Evolutionary conservation across 2,329 filamentous ascomycete species (phyloP), one percentile per base, ranked within the genome.

Genomic region (Huntiella omanensis): DNA sequence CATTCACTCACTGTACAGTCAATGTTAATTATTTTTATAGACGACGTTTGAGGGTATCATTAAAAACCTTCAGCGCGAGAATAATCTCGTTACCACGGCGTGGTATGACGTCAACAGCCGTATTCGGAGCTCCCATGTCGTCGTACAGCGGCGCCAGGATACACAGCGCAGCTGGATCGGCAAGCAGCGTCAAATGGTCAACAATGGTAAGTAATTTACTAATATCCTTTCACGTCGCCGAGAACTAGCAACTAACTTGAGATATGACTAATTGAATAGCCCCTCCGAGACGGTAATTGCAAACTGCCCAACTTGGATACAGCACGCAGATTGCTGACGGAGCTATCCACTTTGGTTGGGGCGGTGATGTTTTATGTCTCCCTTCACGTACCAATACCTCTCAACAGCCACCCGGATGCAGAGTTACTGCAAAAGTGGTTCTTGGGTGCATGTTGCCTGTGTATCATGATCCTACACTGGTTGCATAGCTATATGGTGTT

Each of bases 21-120:
- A 6, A n/a, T 22, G 4, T n/a, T 38, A 38, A 15, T 40, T 12
- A 12, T 13, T 33, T 33, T 13, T 17, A 5, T 55, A 74, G 67
- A 67, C 68, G 38, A 63, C 68, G 46, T 61, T 60, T 52, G 71
- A 75, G 40, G 64, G 71, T 55, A 63, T 67, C 43, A 71, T 83
- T 56, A 74, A 75, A 53, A 82, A 78, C 54, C 70, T 92, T 49
- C 73, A 81, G 58, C 74, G 80, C 54, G 84, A 92, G 60, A 85
- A 84, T 59, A 71, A 71, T 35, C 70, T 91, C 57, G 84, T 92
- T 55, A 69, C 79, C 19, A 81, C 77, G n/a, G 84, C 84, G 2
- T 92, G 83, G 83, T 87, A 87, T 62, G 83, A 88, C 60, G 71
- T 91, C 55, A 77, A 79, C 19, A 78, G 71, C 57, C 70, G 84